phyloP scores from a whole-genome alignment of 2,329 filamentous ascomycete species.

The Alternaria novae-zelandiae region DNA sequence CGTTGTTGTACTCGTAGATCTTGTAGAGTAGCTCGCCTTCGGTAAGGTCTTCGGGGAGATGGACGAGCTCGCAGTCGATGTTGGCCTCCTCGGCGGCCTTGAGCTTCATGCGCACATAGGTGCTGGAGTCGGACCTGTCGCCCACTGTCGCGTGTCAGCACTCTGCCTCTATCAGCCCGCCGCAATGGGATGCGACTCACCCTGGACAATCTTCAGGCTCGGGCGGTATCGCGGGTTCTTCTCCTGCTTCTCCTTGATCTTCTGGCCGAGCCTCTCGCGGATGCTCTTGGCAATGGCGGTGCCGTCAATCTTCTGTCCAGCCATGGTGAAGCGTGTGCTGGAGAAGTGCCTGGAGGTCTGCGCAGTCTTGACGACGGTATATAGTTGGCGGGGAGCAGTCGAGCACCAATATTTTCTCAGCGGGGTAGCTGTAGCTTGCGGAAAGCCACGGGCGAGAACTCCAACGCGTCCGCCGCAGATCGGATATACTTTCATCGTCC shows the following conservation, averaged over 20 bases:
- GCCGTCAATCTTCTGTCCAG: slow-evolving; percentile 91
- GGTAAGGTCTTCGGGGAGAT: slow-evolving; percentile 79
- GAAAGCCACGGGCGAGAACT: slow-evolving; percentile 37
- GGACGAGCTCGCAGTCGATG: slow-evolving; percentile 85
- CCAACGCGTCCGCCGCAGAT: slow-evolving; percentile 39
- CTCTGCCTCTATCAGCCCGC: neutral
- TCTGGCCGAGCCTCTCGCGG: slow-evolving; percentile 76
- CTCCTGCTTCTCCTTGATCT: slow-evolving; percentile 83
- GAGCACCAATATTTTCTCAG: slow-evolving; percentile 34
- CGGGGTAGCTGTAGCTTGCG: slow-evolving; percentile 41
- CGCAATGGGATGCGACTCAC: slow-evolving; percentile 55
- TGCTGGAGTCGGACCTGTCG: slow-evolving; percentile 90
- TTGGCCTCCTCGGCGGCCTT: slow-evolving; percentile 96
- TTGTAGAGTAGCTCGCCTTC: slow-evolving; percentile 86
- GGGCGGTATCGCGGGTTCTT: slow-evolving; percentile 87
- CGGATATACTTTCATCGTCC: slow-evolving; percentile 37
- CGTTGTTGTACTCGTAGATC: slow-evolving; percentile 83
- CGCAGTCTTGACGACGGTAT: slow-evolving; percentile 20
- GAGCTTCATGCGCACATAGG: slow-evolving; percentile 99
- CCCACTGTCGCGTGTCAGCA: slow-evolving; percentile 67
- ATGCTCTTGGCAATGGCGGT: slow-evolving; percentile 93
- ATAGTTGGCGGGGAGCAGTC: slow-evolving; percentile 23
- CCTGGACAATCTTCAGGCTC: slow-evolving; percentile 92
- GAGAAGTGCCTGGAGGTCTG: slow-evolving; percentile 51
- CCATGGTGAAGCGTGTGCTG: slow-evolving; percentile 70